Evolutionary conservation across 2,329 filamentous ascomycete genomes (phyloP).

Genomic region (Fusarium sp.): DNA sequence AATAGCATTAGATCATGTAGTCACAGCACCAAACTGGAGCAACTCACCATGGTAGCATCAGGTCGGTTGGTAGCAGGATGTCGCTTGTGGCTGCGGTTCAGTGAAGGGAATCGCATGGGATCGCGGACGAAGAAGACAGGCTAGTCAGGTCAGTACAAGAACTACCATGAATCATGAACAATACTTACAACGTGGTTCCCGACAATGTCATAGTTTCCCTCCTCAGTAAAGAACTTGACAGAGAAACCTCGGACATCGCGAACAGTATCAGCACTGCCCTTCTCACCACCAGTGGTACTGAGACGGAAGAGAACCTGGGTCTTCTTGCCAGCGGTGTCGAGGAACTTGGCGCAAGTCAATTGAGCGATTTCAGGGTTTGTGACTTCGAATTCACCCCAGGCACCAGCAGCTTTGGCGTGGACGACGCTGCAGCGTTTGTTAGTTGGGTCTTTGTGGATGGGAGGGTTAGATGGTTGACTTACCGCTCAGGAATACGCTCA

Average conservation of each 20-base stretch:
- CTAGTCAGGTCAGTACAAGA: background rate
- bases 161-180: accelerated
- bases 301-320: conserved; percentile 70
- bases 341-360: conserved; percentile 61
- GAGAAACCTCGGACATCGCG: conserved; percentile 77
- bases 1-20: background rate
- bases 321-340: conserved; percentile 63
- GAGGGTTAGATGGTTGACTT: accelerated
- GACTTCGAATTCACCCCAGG: conserved; percentile 67
- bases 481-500: conserved; percentile 7
- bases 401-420: conserved; percentile 50
- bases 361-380: conserved; percentile 61
- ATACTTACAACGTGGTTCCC: conserved; percentile 37
- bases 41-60: conserved; percentile 12
- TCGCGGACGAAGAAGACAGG: conserved; percentile 5
- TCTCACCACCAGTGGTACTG: conserved; percentile 74
- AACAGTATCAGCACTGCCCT: conserved; percentile 72
- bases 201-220: conserved; percentile 68
- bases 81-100: conserved; percentile 37
- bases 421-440: conserved; percentile 32
- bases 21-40: accelerated
- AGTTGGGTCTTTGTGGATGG: too few relatives aligned
- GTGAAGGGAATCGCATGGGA: conserved; percentile 1
- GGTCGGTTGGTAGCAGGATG: conserved; percentile 18
- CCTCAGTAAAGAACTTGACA: conserved; percentile 66